Base-by-base conservation (phyloP, 2,329 filamentous ascomycete genomes). In the Curvularia eragrostidis region DNA sequence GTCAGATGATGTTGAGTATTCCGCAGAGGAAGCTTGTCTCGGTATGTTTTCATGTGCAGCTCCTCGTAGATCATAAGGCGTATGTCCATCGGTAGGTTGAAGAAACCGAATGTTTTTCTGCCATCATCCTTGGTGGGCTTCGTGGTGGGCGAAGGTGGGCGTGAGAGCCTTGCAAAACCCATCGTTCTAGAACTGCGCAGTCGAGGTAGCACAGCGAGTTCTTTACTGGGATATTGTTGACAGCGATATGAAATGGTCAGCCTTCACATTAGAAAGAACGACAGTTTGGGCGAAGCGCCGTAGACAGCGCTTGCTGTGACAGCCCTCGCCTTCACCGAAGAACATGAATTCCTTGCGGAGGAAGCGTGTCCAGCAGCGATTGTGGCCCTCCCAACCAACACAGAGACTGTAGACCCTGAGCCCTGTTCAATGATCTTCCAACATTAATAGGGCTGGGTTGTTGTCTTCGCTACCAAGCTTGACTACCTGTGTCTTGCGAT, bases 21-120 rank as follows among this genome's bases (percentile, higher is more conserved):
- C 4, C 30, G 13, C 1, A 63, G 39, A 4, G 39, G 51, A 2
- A 61, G 10, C 5, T 3, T 19, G 19, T 48, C 38, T 9, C 34
- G 26, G 3, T 24, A 41, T 21, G 39, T 48, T 3, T 9, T n/a
- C 18, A 48, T 26, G 3, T 13, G 15, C 12, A 65, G 26, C 19
- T 59, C 10, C 28, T 67, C 59, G 47, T 64, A 69, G 13, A 67
- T 50, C 23, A 62, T 53, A 19, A 59, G 39, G 19, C 63, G 38
- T 12, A 67, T 48, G 10, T 66, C 63, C 18, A 55, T 38, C 0
- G 64, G 66, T 1, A 67, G 54, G 13, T 62, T 54, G 15, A 64
- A 49, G 43, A 68, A 64, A 3, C 81, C 38, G 38, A 64, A 66
- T 23, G 43, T 6, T 26, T 32, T 23, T 19, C 13, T 5, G 5